Evolutionary conservation across 345 rosid genomes (phyloP).

Genomic region (Mallotus nudiflorus): DNA sequence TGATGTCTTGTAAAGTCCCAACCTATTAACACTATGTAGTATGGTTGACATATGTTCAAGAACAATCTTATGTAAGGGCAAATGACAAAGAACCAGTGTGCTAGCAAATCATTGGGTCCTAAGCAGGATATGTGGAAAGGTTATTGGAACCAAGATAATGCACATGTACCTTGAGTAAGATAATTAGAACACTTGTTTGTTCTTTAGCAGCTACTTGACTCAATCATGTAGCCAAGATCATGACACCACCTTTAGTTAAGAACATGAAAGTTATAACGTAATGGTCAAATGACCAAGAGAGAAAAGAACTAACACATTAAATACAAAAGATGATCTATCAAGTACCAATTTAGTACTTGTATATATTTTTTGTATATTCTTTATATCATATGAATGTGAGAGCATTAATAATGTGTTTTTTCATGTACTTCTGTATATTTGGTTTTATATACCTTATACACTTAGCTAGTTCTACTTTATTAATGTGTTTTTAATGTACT

Average conservation of each 20-base stretch:
- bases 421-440: too few species aligned
- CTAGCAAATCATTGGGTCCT: constrained; percentile 17
- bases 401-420: too few species aligned
- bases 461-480: too few species aligned
- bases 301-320: constrained; percentile 1
- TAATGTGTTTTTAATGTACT: too few species aligned
- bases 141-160: not conserved
- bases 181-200: constrained; percentile 73
- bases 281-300: constrained; percentile 16
- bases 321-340: constrained; percentile 14
- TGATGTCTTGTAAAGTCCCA: constrained; percentile 75
- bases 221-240: constrained; percentile 93
- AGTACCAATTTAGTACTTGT: constrained; percentile 76
- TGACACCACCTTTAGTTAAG: constrained; percentile 80
- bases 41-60: constrained; percentile 87
- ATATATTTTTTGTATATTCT: too few species aligned
- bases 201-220: constrained; percentile 85
- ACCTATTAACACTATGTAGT: constrained; percentile 78
- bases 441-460: too few species aligned
- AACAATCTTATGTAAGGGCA: too few species aligned
- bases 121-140: constrained; percentile 20
- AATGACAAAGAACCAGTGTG: constrained; percentile 77
- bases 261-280: constrained; percentile 53
- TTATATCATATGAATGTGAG: too few species aligned
- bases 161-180: constrained; percentile 41